A percentile compares a stretch with the other conserved stretches of the same genome.
Evolutionary conservation across 2,329 filamentous ascomycete species (phyloP).

Genomic region (Fusarium beomiforme): DNA sequence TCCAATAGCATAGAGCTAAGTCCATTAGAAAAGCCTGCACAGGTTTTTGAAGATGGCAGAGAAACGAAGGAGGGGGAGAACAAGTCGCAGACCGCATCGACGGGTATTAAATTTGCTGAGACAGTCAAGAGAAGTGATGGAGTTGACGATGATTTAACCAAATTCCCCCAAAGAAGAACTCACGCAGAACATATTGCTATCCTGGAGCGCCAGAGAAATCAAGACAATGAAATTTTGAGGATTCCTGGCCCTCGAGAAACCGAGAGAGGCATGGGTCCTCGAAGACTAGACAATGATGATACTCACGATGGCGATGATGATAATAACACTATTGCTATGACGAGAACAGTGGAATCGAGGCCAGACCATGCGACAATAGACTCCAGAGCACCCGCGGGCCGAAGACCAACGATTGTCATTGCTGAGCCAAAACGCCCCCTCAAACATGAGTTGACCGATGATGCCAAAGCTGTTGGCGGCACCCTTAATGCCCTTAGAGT

Average conservation of each 20-base stretch:
- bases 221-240: conserved; percentile 78
- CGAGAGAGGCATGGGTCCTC: conserved; percentile 81
- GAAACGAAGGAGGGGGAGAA: conserved; percentile 14
- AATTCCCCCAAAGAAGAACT: conserved; percentile 55
- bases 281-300: conserved; percentile 57
- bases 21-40: conserved; percentile 34
- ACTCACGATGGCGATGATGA: conserved; percentile 50
- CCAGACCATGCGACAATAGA: conserved; percentile 34
- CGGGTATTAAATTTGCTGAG: conserved; percentile 73
- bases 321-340: conserved; percentile 45
- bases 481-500: conserved; percentile 55
- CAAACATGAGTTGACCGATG: conserved; percentile 53
- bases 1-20: conserved; percentile 40
- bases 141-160: conserved; percentile 58
- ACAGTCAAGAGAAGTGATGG: conserved; percentile 70
- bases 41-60: conserved; percentile 17
- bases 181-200: conserved; percentile 89
- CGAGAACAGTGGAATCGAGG: conserved; percentile 42
- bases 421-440: conserved; percentile 64
- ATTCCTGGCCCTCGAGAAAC: conserved; percentile 94
- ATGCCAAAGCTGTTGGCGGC: conserved; percentile 54
- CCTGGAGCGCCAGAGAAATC: conserved; percentile 82
- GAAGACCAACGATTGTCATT: conserved; percentile 71
- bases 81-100: conserved; percentile 29
- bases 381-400: conserved; percentile 45